Conservation (phyloP, 2,329 filamentous ascomycete species). For the Fusarium subtropicale region DNA sequence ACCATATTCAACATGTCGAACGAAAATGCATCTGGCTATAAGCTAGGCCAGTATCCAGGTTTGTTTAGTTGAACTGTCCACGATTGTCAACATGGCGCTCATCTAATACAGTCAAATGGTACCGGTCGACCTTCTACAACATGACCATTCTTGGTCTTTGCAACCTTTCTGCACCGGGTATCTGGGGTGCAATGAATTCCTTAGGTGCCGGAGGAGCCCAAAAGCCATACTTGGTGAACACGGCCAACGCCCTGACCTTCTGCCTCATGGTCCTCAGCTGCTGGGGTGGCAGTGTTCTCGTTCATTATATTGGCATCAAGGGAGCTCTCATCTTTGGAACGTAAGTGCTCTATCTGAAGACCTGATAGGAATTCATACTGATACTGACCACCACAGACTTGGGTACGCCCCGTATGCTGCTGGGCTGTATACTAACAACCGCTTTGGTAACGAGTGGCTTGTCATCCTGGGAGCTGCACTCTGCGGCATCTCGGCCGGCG, state of each 20-base stretch:
- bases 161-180: constrained; percentile 76
- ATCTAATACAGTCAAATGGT: constrained; percentile 69
- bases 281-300: constrained; percentile 71
- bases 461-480: constrained; percentile 74
- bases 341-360: constrained; percentile 48
- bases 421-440: constrained; percentile 77
- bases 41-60: background rate
- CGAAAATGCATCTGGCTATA: background rate
- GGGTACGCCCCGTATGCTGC: constrained; percentile 79
- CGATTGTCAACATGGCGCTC: background rate
- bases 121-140: constrained; percentile 79
- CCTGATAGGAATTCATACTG: background rate
- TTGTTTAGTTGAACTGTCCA: background rate
- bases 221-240: constrained; percentile 68
- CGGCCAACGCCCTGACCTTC: constrained; percentile 77
- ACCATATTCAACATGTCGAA: background rate
- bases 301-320: constrained; percentile 77
- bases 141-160: constrained; percentile 77
- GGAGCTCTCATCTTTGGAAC: constrained; percentile 78
- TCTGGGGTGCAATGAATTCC: constrained; percentile 80
- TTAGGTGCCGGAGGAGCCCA: constrained; percentile 77
- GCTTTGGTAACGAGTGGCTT: constrained; percentile 76
- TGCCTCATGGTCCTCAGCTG: constrained; percentile 79
- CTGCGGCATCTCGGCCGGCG: constrained; percentile 76
- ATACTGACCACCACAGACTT: constrained; percentile 53